Base-by-base conservation (phyloP, 345 rosid species). In the Physaria fendleri region DNA sequence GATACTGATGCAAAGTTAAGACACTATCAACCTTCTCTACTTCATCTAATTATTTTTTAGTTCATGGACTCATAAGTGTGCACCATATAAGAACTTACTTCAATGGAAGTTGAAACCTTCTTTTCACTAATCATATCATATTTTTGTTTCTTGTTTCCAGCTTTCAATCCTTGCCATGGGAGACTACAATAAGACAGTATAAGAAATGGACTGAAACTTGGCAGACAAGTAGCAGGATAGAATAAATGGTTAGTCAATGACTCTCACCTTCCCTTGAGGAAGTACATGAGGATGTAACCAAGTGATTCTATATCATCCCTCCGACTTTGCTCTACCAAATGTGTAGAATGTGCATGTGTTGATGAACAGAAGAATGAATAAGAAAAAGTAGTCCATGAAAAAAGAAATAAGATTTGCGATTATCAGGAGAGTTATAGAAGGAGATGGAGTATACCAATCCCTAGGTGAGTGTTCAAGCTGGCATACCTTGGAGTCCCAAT, bases 401-500 rank as follows among this genome's bases (percentile, higher is more conserved):
- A 33, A 33, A 41, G 28, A 49, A 62, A 15, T 5, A 11, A 6
- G 22, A 67, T 49, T 4, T 0, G 23, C 37, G 18, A 59, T 37
- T 25, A 10, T 38, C 12, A 40, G 43, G 28, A 37, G 22, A 16
- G 17, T 11, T 48, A 8, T 2, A 10, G 25, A 54, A 28, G n/a
- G 51, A n/a, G n/a, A n/a, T n/a, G n/a, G n/a, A n/a, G n/a, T n/a
- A 45, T 74, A 93, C 99, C 99, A 57, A 94, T 94, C 46, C 99
- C 99, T 22, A 94, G 80, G 79, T 94, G 99, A 71, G 99, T 94
- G 68, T 90, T 90, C 95, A 85, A 85, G 88, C 99, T 94, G 22
- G 99, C 99, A 79, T 94, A 94, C 82, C 99, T 85, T 30, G 99
- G 95, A 58, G 99, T 94, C 67, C 99, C 97, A 11, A 85, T 90